Base-by-base conservation (phyloP, 1,139 yeast genomes). In the Geotrichum fermentans region DNA sequence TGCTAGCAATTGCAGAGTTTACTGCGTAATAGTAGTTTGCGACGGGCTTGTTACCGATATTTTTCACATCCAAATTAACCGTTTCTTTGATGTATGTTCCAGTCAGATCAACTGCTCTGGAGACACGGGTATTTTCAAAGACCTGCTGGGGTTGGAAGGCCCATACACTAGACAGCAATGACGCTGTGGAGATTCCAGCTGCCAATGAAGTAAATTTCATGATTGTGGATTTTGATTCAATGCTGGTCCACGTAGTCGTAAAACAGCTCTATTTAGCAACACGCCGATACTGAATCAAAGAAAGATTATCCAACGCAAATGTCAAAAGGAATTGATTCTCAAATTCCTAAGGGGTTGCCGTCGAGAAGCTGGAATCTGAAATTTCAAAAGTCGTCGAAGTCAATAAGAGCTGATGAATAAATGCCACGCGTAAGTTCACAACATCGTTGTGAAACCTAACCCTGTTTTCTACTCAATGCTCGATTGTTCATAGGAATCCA, bases 21-120 rank as follows among this genome's bases (percentile, higher is more conserved):
- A 71, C 63, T 34, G 79, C 74, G 39, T 81, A 74, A 53, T 67
- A 75, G 67, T 88, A 89, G 51, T 71, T 77, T 35, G 66, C 61
- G 53, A 72, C 73, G 4, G 95, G 83, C 45, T 68, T 67, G 5
- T 67, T 53, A 36, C 76, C 88, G 39, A 74, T 68, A 69, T 90
- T 92, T 59, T 70, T 77, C 49, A 81, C 73, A 45, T 72, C 75
- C 46, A 89, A 61, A 32, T 75, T 66, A 48, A 76, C 70, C 13
- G 78, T 71, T 63, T 86, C 95, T 57, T 78, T 79, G 48, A 81
- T 74, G 62, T 83, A 90, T 5, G 90, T 70, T 57, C 78, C 79
- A 30, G 78, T 64, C 49, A 89, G 73, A 61, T 89, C 96, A 39
- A 88, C 61, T 11, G 61, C 58, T 40, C 66, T 66, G 17, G 56